phyloP scores from a whole-genome alignment of 805 yeast species.

The Zygosaccharomyces bailii region DNA sequence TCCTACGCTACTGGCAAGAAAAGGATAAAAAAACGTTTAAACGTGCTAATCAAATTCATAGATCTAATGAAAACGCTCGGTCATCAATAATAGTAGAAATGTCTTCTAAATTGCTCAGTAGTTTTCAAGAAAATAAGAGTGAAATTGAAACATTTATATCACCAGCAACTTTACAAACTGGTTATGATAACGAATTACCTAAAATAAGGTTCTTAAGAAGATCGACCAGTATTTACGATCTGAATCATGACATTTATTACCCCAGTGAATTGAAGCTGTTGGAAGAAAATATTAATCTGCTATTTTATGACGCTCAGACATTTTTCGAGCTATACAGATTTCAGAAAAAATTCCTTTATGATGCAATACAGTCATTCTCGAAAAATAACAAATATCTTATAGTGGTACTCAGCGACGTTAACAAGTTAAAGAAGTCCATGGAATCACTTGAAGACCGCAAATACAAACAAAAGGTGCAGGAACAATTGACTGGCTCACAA shows the following conservation, averaged over 20 bases:
- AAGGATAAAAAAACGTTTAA: conserved; percentile 22
- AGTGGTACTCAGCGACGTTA: conserved; percentile 48
- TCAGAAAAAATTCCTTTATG: conserved; percentile 26
- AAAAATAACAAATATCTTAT: conserved; percentile 36
- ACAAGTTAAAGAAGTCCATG: conserved; percentile 44
- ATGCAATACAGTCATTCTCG: conserved; percentile 25
- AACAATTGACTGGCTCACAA: conserved; percentile 23
- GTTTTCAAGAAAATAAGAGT: conserved; percentile 30
- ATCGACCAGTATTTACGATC: conserved; percentile 48
- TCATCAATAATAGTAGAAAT: conserved; percentile 48
- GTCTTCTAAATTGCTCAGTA: conserved; percentile 33
- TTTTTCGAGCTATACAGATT: conserved; percentile 39
- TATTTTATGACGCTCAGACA: conserved; percentile 47
- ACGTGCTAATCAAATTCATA: conserved; percentile 38
- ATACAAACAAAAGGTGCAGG: conserved; percentile 41
- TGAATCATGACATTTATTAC: conserved; percentile 47
- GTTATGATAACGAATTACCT: conserved; percentile 37
- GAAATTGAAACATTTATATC: conserved; percentile 19
- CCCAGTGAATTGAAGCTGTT: conserved; percentile 45
- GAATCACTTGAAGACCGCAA: conserved; percentile 44
- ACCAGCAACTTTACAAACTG: conserved; percentile 28
- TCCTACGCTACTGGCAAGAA: conserved; percentile 9
- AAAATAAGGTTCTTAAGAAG: conserved; percentile 51
- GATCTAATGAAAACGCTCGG: conserved; percentile 50
- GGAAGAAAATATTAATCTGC: conserved; percentile 43